Evolutionary conservation across 2,329 filamentous ascomycete genomes (phyloP), one percentile per base, ranked within the genome.

Genomic region (Hansfordia pulvinata): DNA sequence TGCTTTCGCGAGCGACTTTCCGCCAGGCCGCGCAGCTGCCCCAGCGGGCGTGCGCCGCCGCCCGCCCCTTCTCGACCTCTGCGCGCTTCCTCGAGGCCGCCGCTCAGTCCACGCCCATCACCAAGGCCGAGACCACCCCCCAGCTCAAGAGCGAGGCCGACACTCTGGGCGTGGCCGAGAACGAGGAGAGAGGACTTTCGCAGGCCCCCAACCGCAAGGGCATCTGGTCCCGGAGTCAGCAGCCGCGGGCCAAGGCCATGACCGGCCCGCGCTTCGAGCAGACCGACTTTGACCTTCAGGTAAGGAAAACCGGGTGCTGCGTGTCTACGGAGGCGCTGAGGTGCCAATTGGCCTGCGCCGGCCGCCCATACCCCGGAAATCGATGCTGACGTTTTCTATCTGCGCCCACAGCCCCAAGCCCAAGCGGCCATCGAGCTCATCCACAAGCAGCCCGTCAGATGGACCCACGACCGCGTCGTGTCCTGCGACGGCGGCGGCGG

Each of bases 261-360:
- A 74, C 75, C 21, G 90, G 90, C 21, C 90, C 90, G 38, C 68
- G 88, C 42, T 98, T 98, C 47, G 90, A 98, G 65, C 88, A 96
- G 72, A 96, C 84, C 18, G 83, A 93, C 46, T 88, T 96, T 59
- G 73, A 77, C 42, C 60, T 78, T 40, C 90, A 98, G 81, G 88
- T 94, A 63, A 40, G 72, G 47, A 10, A 11, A 24, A 23, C n/a
- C n/a, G 15, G 10, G 17, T 25, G 20, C n/a, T n/a, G n/a, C 9
- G 17, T 27, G 26, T 17, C 21, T 8, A 17, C 20, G 23, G n/a
- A 16, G 21, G 17, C 24, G 20, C n/a, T n/a, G n/a, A n/a, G n/a
- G n/a, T n/a, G n/a, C n/a, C n/a, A n/a, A n/a, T n/a, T n/a, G n/a
- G n/a, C n/a, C n/a, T n/a, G n/a, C n/a, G n/a, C n/a, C n/a, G n/a